phyloP scores from a whole-genome alignment of 2,329 filamentous ascomycete species.

The Colletotrichum sp. region DNA sequence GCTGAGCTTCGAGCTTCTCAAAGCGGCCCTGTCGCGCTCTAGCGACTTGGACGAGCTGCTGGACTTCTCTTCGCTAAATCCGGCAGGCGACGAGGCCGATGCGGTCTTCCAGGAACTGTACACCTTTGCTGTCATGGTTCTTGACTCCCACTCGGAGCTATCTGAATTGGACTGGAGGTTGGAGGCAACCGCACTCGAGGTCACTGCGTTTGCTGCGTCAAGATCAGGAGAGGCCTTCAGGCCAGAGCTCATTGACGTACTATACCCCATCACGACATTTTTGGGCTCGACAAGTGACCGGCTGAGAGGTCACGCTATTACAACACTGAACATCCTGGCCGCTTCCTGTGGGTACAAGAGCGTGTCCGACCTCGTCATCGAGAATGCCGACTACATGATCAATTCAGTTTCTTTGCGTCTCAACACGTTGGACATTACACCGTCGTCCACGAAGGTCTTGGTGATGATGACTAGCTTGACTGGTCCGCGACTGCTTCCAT shows the following conservation, averaged over 20 bases:
- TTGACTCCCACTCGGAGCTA: conserved; percentile 59
- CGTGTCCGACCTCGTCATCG: conserved; percentile 80
- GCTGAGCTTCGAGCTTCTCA: conserved; percentile 77
- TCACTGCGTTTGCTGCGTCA: conserved; percentile 76
- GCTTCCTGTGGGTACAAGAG: conserved; percentile 73
- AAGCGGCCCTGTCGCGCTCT: conserved; percentile 55
- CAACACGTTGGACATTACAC: conserved; percentile 90
- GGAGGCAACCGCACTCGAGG: conserved; percentile 81
- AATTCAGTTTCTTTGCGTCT: conserved; percentile 89
- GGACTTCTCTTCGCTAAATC: conserved; percentile 51
- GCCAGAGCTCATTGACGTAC: conserved; percentile 84
- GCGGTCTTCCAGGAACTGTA: conserved; percentile 69
- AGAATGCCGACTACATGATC: conserved; percentile 95
- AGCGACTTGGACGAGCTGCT: conserved; percentile 71
- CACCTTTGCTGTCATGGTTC: conserved; percentile 66
- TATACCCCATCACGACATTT: conserved; percentile 92
- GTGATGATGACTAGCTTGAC: conserved; percentile 93
- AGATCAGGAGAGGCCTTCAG: conserved; percentile 73
- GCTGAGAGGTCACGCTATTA: conserved; percentile 82
- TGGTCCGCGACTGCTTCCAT: conserved; percentile 81
- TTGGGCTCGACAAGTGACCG: conserved; percentile 73
- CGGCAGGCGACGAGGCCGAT: conserved; percentile 46
- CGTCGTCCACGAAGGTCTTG: conserved; percentile 87
- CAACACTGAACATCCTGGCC: conserved; percentile 82
- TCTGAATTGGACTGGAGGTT: conserved; percentile 70